phyloP scores from a whole-genome alignment of 495 filamentous ascomycete genomes.

The Recurvomyces mirabilis region DNA sequence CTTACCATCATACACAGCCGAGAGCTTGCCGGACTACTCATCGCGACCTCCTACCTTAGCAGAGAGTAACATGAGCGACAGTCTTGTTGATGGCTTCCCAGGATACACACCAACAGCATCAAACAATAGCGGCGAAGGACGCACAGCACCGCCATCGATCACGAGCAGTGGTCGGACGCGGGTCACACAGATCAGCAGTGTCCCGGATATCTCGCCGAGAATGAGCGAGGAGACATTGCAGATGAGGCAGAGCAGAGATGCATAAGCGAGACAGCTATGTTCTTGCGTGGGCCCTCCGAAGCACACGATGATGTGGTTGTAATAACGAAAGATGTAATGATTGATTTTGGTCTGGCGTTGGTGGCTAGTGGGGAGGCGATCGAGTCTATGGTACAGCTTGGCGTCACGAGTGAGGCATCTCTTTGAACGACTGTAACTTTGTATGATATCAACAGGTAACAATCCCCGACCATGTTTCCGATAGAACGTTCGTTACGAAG shows the following conservation, averaged over 20 bases:
- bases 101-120: slow-evolving; percentile 21
- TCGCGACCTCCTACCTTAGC: slow-evolving; percentile 6
- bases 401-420: too few relatives aligned
- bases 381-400: too few relatives aligned
- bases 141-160: background rate
- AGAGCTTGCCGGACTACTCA: slow-evolving; percentile 15
- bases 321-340: background rate
- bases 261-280: background rate
- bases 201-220: slow-evolving; percentile 26
- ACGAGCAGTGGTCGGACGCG: background rate
- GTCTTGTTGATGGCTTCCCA: slow-evolving; percentile 25
- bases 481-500: too few relatives aligned
- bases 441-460: too few relatives aligned
- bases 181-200: slow-evolving; percentile 28
- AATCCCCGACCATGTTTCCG: too few relatives aligned
- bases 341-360: background rate
- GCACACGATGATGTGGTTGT: background rate
- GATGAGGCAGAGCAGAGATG: slow-evolving; percentile 15
- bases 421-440: too few relatives aligned
- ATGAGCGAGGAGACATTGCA: slow-evolving; percentile 29
- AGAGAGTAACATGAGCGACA: slow-evolving; percentile 16
- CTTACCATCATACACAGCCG: slow-evolving; percentile 15
- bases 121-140: background rate
- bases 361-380: background rate
- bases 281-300: background rate